Conservation (phyloP, 345 rosid genomes). For the Murraya koenigii region DNA sequence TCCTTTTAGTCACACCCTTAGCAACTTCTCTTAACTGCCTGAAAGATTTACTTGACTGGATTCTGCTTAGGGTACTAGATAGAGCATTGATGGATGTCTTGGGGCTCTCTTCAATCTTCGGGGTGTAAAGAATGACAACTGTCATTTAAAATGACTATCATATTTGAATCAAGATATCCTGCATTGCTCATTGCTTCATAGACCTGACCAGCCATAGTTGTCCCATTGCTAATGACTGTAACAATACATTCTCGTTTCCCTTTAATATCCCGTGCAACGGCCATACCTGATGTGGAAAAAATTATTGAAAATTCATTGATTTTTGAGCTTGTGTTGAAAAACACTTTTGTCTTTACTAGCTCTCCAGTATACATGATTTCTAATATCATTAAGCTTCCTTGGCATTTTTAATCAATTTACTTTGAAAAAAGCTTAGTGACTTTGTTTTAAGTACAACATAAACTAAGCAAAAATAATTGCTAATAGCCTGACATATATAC, state of each 20-base stretch:
- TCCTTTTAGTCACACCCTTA: slow-evolving; percentile 85
- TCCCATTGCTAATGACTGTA: slow-evolving; percentile 70
- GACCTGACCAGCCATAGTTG: slow-evolving; percentile 90
- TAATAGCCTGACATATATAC: not conserved
- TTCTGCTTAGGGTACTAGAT: slow-evolving; percentile 77
- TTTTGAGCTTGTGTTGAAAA: not conserved
- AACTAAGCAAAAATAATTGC: not conserved
- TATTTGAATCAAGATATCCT: slow-evolving; percentile 83
- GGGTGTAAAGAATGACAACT: slow-evolving; percentile 76
- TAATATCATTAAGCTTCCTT: not conserved
- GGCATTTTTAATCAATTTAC: not conserved
- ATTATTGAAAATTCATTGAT: not conserved
- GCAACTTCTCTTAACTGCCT: slow-evolving; percentile 82
- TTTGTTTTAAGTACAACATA: not conserved
- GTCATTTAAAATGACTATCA: slow-evolving; percentile 90
- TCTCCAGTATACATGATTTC: not conserved
- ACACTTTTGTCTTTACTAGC: not conserved
- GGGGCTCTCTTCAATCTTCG: slow-evolving; percentile 63
- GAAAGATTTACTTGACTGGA: slow-evolving; percentile 88
- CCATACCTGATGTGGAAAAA: slow-evolving; percentile 61
- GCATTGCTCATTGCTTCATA: slow-evolving; percentile 97
- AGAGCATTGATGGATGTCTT: slow-evolving; percentile 76
- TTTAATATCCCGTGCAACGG: slow-evolving; percentile 84
- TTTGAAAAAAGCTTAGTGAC: not conserved
- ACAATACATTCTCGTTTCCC: slow-evolving; percentile 76